Base-by-base conservation (phyloP, 2,329 filamentous ascomycete species). In the Metarhizium humberi region DNA sequence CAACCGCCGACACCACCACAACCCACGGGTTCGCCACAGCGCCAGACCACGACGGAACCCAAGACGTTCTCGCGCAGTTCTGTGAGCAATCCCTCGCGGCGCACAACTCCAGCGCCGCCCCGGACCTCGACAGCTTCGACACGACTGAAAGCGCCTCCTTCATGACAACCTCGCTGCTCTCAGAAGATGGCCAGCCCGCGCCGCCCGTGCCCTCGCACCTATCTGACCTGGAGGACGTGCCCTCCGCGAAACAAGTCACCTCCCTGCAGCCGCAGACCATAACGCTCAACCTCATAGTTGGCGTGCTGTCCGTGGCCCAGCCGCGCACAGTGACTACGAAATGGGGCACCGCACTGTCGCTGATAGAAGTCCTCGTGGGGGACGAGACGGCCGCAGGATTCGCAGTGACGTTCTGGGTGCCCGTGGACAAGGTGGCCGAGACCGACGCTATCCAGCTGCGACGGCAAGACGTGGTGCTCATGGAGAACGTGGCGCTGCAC, bases 311-410 rank as follows among this genome's bases (percentile, higher is more conserved):
- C 13, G 78, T 90, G 51, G 78, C 86, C 1, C 78, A 84, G 42
- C 78, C 87, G 1, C 83, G 88, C 29, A 78, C 78, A 2, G 82
- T 96, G 20, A 80, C 75, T 34, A 89, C 91, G 0, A 78, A 81
- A 43, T 85, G 80, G 73, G 81, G 85, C 30, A 70, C 72, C 11
- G 75, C 76, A 6, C 77, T 86, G 52, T 80, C 87, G 6, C 77
- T 95, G 3, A 74, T 92, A 45, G 90, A 95, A 68, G 69, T 94
- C 2, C 75, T 92, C 1, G 83, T 96, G 1, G 92, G 88, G 5
- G 92, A 97, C 67, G 88, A 96, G 52, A 95, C 91, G 0, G 82
- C 79, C 59, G 82, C 88, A 0, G 88, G 87, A 2, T 95, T 96
- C 70, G 82, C 79, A 32, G 77, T 96, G 55, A 92, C 87, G 3